Percentiles rank a stretch among this genome's conserved stretches.
These are phyloP conservation scores for Ophiostoma australiae DNA, from an alignment of 2,329 filamentous ascomycete genomes.

Conservation along the genomic window DNA sequence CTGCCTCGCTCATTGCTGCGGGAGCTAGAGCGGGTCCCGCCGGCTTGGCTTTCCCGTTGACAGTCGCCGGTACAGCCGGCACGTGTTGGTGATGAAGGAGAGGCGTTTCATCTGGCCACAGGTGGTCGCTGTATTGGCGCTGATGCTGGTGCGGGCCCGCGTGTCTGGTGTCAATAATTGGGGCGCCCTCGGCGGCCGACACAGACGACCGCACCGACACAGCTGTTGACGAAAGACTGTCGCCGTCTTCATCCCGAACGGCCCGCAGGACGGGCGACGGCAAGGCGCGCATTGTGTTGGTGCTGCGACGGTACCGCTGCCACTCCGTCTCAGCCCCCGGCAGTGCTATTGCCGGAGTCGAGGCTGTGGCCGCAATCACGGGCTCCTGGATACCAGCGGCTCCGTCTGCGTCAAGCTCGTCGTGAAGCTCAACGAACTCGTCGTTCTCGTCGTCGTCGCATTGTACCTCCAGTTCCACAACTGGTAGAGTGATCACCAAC, in stretches of 20 bases:
- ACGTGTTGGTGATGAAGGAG: not conserved
- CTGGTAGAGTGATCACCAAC: slow-evolving; percentile 82
- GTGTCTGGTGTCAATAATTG: not conserved
- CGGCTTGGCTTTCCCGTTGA: not conserved
- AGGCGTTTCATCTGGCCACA: not conserved
- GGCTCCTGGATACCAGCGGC: not conserved
- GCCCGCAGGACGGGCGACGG: slow-evolving; percentile 14
- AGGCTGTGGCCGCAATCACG: not conserved
- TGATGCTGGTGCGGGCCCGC: not conserved
- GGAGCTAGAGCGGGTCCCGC: not conserved
- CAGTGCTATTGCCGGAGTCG: slow-evolving; percentile 19
- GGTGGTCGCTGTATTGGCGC: slow-evolving; percentile 6
- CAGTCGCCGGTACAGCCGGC: not conserved
- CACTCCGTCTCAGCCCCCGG: slow-evolving; percentile 51
- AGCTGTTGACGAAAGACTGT: slow-evolving; percentile 19
- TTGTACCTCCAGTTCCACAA: slow-evolving; percentile 67
- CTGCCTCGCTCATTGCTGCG: not conserved
- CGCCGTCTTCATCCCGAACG: not conserved
- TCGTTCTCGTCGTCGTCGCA: slow-evolving; percentile 43
- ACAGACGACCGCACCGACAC: slow-evolving; percentile 18
- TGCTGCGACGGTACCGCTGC: slow-evolving; percentile 53
- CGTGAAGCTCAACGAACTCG: not conserved
- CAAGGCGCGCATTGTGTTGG: slow-evolving; percentile 26
- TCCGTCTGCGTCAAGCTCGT: not conserved
- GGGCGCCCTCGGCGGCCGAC: not conserved